Evolutionary conservation across 176 grass and related monocot genomes (phyloP).

Genomic region (Poa annua): DNA sequence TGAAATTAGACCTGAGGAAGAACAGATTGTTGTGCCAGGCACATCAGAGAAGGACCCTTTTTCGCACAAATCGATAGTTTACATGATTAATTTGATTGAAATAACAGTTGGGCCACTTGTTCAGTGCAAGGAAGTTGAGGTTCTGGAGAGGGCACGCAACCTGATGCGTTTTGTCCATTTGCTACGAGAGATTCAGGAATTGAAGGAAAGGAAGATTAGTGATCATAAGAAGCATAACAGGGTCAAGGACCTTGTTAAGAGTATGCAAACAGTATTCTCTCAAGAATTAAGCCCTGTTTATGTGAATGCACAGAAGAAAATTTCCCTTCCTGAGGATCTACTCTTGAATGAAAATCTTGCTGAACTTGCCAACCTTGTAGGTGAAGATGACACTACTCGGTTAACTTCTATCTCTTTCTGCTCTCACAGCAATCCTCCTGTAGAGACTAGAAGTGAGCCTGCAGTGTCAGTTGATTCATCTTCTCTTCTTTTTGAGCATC

Average conservation of each 20-base stretch:
- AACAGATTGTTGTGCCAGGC: conserved; percentile 18
- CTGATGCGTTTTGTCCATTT: conserved; percentile 67
- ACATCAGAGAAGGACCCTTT: conserved; percentile 43
- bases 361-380: conserved; percentile 49
- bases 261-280: conserved; percentile 70
- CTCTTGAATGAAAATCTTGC: conserved; percentile 64
- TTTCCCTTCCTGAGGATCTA: conserved; percentile 55
- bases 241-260: conserved; percentile 48
- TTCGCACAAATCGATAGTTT: conserved; percentile 50
- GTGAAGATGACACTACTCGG: conserved; percentile 54
- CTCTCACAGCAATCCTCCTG: conserved; percentile 24
- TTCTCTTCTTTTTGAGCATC: conserved; percentile 81
- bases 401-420: conserved; percentile 58
- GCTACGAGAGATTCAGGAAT: conserved; percentile 51
- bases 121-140: conserved; percentile 78
- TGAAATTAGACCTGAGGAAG: conserved; percentile 33
- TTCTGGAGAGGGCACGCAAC: conserved; percentile 81
- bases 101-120: conserved; percentile 60
- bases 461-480: conserved; percentile 44
- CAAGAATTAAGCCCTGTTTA: conserved; percentile 84
- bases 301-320: conserved; percentile 69
- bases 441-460: conserved; percentile 48
- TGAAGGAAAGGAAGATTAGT: conserved; percentile 38
- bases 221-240: conserved; percentile 41
- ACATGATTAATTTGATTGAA: conserved; percentile 77